Conservation (phyloP, 2,329 filamentous ascomycete genomes). For the Colletotrichum simmondsii region DNA sequence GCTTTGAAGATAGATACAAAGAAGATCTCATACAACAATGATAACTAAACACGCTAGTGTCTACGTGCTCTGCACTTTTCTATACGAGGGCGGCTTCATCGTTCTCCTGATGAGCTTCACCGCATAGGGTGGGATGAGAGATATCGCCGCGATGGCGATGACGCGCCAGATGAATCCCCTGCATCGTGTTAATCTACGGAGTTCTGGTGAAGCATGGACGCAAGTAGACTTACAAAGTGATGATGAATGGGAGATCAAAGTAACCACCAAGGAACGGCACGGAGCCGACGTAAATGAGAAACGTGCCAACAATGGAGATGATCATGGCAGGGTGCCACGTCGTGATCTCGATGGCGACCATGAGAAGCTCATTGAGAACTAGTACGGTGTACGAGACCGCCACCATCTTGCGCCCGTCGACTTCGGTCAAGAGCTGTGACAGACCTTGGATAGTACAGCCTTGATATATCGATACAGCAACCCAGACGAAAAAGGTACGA, state of each 20-base stretch:
- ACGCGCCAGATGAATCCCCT: constrained; percentile 93
- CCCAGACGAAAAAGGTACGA: constrained; percentile 96
- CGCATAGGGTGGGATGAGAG: constrained; percentile 86
- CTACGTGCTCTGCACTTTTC: constrained; percentile 85
- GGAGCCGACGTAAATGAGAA: constrained; percentile 81
- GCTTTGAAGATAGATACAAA: constrained; percentile 8
- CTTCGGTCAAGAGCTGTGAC: constrained; percentile 85
- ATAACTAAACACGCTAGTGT: not conserved
- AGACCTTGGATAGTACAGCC: constrained; percentile 96
- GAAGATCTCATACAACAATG: constrained; percentile 1
- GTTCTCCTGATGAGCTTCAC: constrained; percentile 86
- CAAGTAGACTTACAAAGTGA: constrained; percentile 68
- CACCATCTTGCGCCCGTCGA: constrained; percentile 81
- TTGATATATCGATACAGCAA: constrained; percentile 94
- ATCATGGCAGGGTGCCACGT: constrained; percentile 98
- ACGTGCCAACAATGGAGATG: constrained; percentile 83
- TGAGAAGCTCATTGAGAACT: constrained; percentile 92
- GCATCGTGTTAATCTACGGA: not conserved
- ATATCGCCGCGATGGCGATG: constrained; percentile 80
- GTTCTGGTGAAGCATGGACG: not conserved
- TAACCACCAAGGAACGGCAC: constrained; percentile 91
- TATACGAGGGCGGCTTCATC: constrained; percentile 91
- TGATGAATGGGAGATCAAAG: constrained; percentile 84
- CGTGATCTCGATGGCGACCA: constrained; percentile 96
- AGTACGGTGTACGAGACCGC: constrained; percentile 92